A percentile compares a stretch with the other conserved stretches of the same genome.
These are phyloP conservation scores for Misopates orontium DNA, from an alignment of 257 asterid species.

Conservation along the genomic window DNA sequence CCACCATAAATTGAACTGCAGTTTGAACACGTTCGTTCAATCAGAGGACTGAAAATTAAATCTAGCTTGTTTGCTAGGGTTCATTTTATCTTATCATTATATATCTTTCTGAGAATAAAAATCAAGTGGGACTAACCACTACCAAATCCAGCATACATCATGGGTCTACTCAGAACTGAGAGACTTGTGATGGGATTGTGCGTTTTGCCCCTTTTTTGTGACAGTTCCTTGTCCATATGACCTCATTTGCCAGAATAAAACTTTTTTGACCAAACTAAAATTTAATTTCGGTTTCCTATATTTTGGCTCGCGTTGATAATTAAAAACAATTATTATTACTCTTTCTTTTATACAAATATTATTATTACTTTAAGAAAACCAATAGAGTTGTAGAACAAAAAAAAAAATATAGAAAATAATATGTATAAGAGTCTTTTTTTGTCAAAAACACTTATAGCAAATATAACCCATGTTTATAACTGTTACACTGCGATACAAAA, in stretches of 20 bases:
- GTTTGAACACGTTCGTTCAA: conserved; percentile 42
- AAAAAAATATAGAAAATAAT: too few species aligned
- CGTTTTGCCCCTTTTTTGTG: conserved; percentile 49
- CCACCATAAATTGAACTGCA: conserved; percentile 37
- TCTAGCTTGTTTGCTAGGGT: neutral
- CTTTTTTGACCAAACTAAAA: too few species aligned
- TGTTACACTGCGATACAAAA: too few species aligned
- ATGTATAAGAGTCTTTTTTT: too few species aligned
- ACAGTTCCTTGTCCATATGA: conserved; percentile 43
- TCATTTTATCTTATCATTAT: neutral
- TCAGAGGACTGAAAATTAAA: neutral
- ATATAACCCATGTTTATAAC: too few species aligned
- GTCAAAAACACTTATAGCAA: too few species aligned
- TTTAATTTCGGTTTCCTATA: too few species aligned
- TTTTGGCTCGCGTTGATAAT: too few species aligned
- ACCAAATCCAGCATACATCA: conserved; percentile 39
- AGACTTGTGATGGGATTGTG: conserved; percentile 58
- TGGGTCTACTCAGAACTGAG: conserved; percentile 38
- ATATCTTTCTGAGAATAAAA: neutral
- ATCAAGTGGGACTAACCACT: conserved; percentile 15
- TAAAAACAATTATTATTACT: too few species aligned
- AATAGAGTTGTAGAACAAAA: too few species aligned
- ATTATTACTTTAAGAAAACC: too few species aligned
- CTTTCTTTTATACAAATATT: too few species aligned
- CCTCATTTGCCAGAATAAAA: conserved; percentile 14